phyloP scores from a whole-genome alignment of 2,329 filamentous ascomycete species.

The Onygenales sp. region DNA sequence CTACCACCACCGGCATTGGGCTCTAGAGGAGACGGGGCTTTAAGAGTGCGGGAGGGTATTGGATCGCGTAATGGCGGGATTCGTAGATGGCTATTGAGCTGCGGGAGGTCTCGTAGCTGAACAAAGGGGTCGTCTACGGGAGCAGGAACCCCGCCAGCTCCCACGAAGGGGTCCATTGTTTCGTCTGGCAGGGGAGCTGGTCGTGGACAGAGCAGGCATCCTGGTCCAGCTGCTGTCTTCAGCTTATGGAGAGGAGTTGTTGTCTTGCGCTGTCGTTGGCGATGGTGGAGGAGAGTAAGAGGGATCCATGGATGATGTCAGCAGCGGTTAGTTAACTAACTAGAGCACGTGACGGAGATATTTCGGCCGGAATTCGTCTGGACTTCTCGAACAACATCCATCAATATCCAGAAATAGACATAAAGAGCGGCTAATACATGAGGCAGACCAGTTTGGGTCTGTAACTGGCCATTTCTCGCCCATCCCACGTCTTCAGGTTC shows the following conservation, averaged over 20 bases:
- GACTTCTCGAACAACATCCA: too few species aligned
- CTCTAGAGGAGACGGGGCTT: constrained; percentile 36
- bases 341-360: too few species aligned
- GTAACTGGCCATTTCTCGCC: too few species aligned
- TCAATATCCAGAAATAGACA: too few species aligned
- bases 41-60: constrained; percentile 31
- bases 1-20: constrained; percentile 29
- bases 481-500: too few species aligned
- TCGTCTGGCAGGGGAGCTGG: not conserved
- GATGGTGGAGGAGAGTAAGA: too few species aligned
- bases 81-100: constrained; percentile 29
- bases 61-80: constrained; percentile 41
- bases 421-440: too few species aligned
- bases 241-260: not conserved
- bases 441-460: too few species aligned
- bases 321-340: too few species aligned
- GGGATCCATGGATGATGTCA: too few species aligned
- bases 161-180: constrained; percentile 7
- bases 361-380: too few species aligned
- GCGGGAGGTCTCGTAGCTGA: constrained; percentile 32
- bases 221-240: not conserved
- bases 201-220: not conserved
- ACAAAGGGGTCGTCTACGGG: constrained; percentile 32
- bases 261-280: too few species aligned
- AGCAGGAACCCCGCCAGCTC: constrained; percentile 17